phyloP scores from a whole-genome alignment of 2,329 filamentous ascomycete species.

The Xylaria sp. region DNA sequence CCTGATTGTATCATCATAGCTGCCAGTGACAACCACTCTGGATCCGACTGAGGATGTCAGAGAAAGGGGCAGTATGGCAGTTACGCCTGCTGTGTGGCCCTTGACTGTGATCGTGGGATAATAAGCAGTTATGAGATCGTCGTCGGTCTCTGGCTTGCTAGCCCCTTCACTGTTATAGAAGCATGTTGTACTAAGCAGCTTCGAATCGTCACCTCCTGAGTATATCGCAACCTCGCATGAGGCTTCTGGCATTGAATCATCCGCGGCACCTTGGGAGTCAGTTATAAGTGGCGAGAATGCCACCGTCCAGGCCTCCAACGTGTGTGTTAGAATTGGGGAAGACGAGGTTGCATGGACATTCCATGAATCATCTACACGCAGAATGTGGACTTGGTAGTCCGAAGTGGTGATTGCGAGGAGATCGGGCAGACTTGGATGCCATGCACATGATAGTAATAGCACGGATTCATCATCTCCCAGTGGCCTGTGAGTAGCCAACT shows the following conservation, averaged over 20 bases:
- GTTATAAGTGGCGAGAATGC: conserved; percentile 45
- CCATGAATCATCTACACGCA: conserved; percentile 44
- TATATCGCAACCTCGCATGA: conserved; percentile 41
- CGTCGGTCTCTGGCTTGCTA: conserved; percentile 9
- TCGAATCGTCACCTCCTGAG: conserved; percentile 72
- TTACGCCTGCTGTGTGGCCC: conserved; percentile 77
- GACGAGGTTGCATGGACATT: conserved; percentile 31
- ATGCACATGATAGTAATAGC: conserved; percentile 67
- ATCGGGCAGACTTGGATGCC: conserved; percentile 55
- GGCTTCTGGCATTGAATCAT: conserved; percentile 8
- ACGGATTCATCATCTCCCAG: conserved; percentile 50
- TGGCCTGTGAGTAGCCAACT: conserved; percentile 42
- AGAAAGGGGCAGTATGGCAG: conserved; percentile 70
- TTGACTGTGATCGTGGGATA: conserved; percentile 36
- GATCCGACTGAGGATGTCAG: conserved; percentile 38
- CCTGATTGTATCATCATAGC: conserved; percentile 81
- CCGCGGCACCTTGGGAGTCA: not conserved
- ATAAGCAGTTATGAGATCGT: conserved; percentile 14
- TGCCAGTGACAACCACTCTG: conserved; percentile 71
- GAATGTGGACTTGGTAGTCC: conserved; percentile 55
- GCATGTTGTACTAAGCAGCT: conserved; percentile 45
- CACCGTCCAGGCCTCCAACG: conserved; percentile 69
- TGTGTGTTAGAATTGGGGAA: conserved; percentile 43
- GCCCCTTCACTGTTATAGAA: conserved; percentile 13
- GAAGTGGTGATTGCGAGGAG: conserved; percentile 68